Conservation (phyloP, 1,139 yeast genomes). For the Spathaspora sp. region DNA sequence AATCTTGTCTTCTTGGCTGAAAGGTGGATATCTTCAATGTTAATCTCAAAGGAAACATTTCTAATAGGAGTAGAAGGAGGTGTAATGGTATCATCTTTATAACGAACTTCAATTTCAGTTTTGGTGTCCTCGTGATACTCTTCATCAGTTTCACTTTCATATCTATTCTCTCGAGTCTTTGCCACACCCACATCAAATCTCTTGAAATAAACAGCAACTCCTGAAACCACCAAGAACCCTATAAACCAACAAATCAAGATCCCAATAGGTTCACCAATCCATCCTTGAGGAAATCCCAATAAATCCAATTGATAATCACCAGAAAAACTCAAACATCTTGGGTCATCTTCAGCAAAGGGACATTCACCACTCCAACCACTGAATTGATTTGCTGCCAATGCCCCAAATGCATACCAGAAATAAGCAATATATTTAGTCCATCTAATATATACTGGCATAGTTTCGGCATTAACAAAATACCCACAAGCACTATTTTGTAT, state of each 20-base stretch:
- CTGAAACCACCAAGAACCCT: conserved; percentile 50
- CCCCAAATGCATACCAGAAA: conserved; percentile 74
- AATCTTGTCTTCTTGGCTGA: conserved; percentile 13
- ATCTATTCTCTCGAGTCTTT: conserved; percentile 29
- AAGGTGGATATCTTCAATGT: conserved; percentile 21
- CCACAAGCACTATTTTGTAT: conserved; percentile 76
- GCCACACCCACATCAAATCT: conserved; percentile 54
- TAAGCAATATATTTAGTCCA: conserved; percentile 75
- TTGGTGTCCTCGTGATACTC: conserved; percentile 15
- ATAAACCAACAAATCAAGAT: conserved; percentile 56
- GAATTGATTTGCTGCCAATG: conserved; percentile 60
- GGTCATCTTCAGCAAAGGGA: conserved; percentile 26
- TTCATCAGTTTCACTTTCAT: conserved; percentile 28
- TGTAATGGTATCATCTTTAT: background rate
- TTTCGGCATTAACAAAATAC: conserved; percentile 63
- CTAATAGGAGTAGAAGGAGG: conserved; percentile 2
- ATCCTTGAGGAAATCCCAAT: conserved; percentile 59
- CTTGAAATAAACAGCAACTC: conserved; percentile 37
- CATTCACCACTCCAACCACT: conserved; percentile 58
- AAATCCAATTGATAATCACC: conserved; percentile 52
- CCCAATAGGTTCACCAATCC: conserved; percentile 65
- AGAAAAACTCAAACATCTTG: conserved; percentile 35
- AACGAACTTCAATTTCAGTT: conserved; percentile 3
- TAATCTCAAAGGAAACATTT: conserved; percentile 17
- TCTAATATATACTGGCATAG: conserved; percentile 76